Evolutionary conservation across 768 basidiomycete species (phyloP).

Genomic region (Boletus sensibilis): DNA sequence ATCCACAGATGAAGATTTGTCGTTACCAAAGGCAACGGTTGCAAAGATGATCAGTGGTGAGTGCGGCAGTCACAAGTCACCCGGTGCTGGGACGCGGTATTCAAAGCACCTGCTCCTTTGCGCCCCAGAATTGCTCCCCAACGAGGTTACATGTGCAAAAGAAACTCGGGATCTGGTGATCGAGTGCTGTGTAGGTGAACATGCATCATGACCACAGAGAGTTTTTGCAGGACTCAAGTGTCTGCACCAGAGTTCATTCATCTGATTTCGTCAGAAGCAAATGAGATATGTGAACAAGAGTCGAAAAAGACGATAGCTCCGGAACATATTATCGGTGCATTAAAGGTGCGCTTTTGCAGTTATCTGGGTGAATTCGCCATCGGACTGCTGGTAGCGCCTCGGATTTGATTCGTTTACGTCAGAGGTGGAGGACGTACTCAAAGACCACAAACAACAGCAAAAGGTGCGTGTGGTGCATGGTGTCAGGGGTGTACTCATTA

Average conservation of each 20-base stretch:
- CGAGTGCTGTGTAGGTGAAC: slow-evolving; percentile 99
- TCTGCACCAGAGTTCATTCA: slow-evolving; percentile 86
- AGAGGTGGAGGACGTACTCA: slow-evolving; percentile 89
- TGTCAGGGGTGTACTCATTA: slow-evolving; percentile 3
- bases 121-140: slow-evolving; percentile 78
- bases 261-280: slow-evolving; percentile 94
- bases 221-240: slow-evolving; percentile 16
- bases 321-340: slow-evolving; percentile 90
- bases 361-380: neutral
- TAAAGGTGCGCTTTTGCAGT: slow-evolving; percentile 60
- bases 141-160: slow-evolving; percentile 86
- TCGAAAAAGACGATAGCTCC: slow-evolving; percentile 99
- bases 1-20: slow-evolving; percentile 86
- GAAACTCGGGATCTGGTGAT: slow-evolving; percentile 96
- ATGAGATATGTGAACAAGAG: slow-evolving; percentile 96
- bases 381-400: slow-evolving; percentile 57
- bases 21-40: slow-evolving; percentile 95
- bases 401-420: slow-evolving; percentile 90
- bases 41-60: slow-evolving; percentile 93
- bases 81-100: slow-evolving; percentile 4
- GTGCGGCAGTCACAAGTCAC: slow-evolving; percentile 11
- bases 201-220: slow-evolving; percentile 15
- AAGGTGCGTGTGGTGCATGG: slow-evolving; percentile 55
- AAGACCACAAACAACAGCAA: slow-evolving; percentile 94
- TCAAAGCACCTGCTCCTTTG: slow-evolving; percentile 1